phyloP scores from a whole-genome alignment of 441 rosid genomes.

The Rhodomyrtus psidioides region DNA sequence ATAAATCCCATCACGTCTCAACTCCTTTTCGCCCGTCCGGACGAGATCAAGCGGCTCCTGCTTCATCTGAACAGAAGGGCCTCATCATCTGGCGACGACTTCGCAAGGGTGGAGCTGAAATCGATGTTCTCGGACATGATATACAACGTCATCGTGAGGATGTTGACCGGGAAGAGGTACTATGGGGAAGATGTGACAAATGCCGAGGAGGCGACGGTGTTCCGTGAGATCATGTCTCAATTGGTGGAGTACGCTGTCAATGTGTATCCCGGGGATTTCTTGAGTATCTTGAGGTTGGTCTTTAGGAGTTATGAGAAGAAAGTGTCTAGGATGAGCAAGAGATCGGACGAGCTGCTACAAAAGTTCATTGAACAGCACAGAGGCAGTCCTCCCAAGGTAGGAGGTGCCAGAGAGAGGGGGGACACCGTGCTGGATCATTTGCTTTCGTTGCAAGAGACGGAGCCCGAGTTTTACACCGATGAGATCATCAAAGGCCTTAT shows the following conservation, averaged over 20 bases:
- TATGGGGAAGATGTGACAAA: neutral
- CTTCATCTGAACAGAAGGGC: neutral
- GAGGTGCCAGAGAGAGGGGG: neutral
- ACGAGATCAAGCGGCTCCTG: neutral
- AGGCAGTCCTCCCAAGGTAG: neutral
- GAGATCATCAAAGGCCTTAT: neutral
- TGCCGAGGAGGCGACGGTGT: neutral
- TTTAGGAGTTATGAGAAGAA: neutral
- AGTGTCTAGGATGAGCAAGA: neutral
- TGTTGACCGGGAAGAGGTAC: constrained; percentile 10
- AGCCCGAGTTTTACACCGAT: neutral
- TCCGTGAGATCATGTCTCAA: neutral
- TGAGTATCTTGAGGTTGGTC: constrained; percentile 4
- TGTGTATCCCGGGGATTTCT: neutral
- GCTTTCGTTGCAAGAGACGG: neutral
- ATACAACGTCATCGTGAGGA: constrained; percentile 6
- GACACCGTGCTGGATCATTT: neutral
- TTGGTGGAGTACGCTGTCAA: neutral
- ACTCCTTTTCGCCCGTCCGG: neutral
- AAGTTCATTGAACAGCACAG: neutral
- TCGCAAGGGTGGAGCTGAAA: neutral
- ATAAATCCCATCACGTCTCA: no score
- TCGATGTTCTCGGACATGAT: neutral
- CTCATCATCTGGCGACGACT: neutral
- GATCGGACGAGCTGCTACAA: neutral